Conservation (phyloP, 1,284 basidiomycete genomes). For the Paramarasmius palmivorus region DNA sequence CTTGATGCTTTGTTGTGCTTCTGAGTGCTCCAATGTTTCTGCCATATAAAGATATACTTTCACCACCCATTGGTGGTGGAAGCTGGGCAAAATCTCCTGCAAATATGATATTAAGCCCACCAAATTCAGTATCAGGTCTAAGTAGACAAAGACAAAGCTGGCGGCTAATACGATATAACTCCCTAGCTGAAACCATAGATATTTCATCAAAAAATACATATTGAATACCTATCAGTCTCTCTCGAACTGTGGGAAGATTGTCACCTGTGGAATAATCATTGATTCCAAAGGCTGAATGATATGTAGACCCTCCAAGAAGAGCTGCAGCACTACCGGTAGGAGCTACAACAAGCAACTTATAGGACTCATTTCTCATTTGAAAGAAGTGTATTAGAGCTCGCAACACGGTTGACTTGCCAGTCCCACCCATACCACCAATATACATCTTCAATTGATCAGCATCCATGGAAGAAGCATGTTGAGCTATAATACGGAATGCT, state of each 20-base stretch:
- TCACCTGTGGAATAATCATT: conserved; percentile 4
- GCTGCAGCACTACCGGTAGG: conserved; percentile 34
- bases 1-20: not conserved
- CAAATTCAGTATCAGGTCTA: conserved; percentile 9
- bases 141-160: not conserved
- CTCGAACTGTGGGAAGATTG: not conserved
- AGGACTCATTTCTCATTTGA: no score
- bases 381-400: no score
- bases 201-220: not conserved
- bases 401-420: conserved; percentile 46
- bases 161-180: not conserved
- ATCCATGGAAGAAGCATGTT: no score
- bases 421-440: conserved; percentile 12
- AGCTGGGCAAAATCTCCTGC: conserved; percentile 28
- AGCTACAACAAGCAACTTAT: no score
- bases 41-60: not conserved
- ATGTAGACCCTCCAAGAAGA: conserved; percentile 27
- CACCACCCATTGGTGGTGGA: conserved; percentile 11
- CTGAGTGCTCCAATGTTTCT: not conserved
- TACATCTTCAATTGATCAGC: conserved; percentile 10
- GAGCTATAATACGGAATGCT: conserved; percentile 26
- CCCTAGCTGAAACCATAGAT: no score
- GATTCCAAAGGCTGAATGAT: conserved; percentile 28
- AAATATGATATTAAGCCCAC: no score
- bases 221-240: not conserved